Evolutionary conservation across 345 rosid species (phyloP).

Genomic region (Chamaenerion angustifolium): DNA sequence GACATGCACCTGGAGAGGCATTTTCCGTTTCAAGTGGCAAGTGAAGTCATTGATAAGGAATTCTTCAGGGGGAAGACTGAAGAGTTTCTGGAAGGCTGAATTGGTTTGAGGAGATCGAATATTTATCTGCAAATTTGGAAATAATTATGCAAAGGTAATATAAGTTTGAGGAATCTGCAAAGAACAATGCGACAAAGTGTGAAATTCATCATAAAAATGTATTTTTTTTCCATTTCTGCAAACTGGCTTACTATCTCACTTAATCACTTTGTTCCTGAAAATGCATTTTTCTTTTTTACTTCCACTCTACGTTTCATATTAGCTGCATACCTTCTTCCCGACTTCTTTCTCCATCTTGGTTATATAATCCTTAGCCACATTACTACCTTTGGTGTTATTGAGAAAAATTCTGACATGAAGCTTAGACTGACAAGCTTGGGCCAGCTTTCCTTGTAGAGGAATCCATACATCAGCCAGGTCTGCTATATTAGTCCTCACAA

Average conservation of each 20-base stretch:
- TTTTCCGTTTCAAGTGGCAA: conserved; percentile 85
- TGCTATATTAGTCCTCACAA: conserved; percentile 65
- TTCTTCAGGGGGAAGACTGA: conserved; percentile 86
- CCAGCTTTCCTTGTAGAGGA: conserved; percentile 72
- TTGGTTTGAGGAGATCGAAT: too few species aligned
- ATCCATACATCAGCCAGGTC: conserved; percentile 90
- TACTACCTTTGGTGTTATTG: conserved; percentile 74
- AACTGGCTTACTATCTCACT: too few species aligned
- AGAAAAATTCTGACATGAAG: conserved; percentile 79
- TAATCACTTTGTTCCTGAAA: too few species aligned
- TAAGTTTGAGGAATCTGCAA: too few species aligned
- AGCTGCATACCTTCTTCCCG: conserved; percentile 58
- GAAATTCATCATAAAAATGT: too few species aligned
- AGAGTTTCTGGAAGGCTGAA: conserved; percentile 86
- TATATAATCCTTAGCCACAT: conserved; percentile 68
- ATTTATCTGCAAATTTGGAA: conserved; percentile 44
- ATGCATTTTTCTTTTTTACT: too few species aligned
- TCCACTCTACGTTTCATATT: too few species aligned
- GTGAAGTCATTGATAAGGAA: conserved; percentile 95
- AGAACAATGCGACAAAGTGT: too few species aligned
- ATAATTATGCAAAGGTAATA: conserved; percentile 1
- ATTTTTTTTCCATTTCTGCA: too few species aligned
- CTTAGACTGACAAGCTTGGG: conserved; percentile 88
- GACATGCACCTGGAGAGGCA: conserved; percentile 75
- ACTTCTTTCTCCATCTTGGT: conserved; percentile 98